These are phyloP conservation scores for bread wheat (Triticum aestivum) DNA, from an alignment of 176 grass and related monocot species.

Conservation along the genomic window DNA sequence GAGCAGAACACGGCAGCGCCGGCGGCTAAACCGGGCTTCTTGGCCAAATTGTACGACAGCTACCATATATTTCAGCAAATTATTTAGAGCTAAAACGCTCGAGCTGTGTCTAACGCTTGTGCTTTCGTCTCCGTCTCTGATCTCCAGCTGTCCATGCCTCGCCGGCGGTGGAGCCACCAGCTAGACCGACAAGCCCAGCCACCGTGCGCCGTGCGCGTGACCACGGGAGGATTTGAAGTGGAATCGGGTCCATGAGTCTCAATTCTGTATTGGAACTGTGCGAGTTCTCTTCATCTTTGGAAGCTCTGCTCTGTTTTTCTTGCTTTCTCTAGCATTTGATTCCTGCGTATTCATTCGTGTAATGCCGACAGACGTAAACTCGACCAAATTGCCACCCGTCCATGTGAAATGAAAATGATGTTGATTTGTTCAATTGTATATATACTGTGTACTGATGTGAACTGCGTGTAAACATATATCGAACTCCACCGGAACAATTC, in stretches of 20 bases:
- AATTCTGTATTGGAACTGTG: background rate
- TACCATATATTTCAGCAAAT: background rate
- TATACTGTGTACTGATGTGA: background rate
- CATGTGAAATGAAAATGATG: background rate
- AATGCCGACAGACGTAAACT: background rate
- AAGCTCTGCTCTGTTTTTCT: background rate
- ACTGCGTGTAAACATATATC: background rate
- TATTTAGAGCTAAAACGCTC: background rate
- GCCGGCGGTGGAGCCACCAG: background rate
- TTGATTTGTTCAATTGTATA: background rate
- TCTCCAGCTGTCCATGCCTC: constrained; percentile 31
- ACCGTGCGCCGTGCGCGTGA: background rate
- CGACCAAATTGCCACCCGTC: background rate
- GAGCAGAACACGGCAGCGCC: background rate
- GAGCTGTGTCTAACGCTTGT: background rate
- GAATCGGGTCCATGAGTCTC: background rate
- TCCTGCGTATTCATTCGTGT: background rate
- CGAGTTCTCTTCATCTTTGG: background rate
- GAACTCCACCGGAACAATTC: background rate
- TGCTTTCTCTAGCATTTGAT: background rate
- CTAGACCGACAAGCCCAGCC: background rate
- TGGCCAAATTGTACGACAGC: constrained; percentile 28
- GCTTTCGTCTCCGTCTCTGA: background rate
- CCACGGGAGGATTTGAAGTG: background rate
- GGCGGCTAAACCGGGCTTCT: background rate